phyloP scores from a whole-genome alignment of 257 asterid species.

The Penstemon eatonii region DNA sequence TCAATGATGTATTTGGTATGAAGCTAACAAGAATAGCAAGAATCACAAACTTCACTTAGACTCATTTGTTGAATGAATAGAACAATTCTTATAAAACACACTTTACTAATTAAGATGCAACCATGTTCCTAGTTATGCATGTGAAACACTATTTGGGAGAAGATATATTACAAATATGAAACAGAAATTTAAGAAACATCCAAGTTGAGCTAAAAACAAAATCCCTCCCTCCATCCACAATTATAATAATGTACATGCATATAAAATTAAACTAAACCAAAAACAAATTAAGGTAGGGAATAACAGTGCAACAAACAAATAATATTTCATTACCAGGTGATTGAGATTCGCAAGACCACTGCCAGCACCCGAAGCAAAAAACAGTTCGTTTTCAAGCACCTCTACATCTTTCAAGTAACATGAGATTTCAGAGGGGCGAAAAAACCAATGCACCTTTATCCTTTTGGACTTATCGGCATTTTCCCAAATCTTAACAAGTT shows the following conservation, averaged over 20 bases:
- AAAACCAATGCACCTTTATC: slow-evolving; percentile 86
- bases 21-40: not conserved
- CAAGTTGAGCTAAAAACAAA: slow-evolving; percentile 11
- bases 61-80: not conserved
- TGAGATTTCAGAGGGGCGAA: slow-evolving; percentile 66
- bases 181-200: not conserved
- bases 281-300: not conserved
- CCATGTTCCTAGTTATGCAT: not conserved
- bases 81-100: too few species aligned
- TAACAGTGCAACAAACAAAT: not conserved
- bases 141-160: slow-evolving; percentile 5
- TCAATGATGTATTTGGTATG: too few species aligned
- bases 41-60: not conserved
- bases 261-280: not conserved
- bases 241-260: not conserved
- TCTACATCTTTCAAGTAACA: slow-evolving; percentile 39
- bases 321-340: slow-evolving; percentile 53
- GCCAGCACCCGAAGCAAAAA: slow-evolving; percentile 86
- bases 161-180: not conserved
- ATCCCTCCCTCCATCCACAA: not conserved
- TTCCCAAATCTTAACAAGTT: slow-evolving; percentile 75
- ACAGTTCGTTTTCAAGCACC: slow-evolving; percentile 58
- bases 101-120: not conserved
- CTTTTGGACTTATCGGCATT: slow-evolving; percentile 38
- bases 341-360: slow-evolving; percentile 58